Evolutionary conservation across 257 asterid species (phyloP), one percentile per base, ranked within the genome.

Genomic region (Ocimum tenuiflorum): DNA sequence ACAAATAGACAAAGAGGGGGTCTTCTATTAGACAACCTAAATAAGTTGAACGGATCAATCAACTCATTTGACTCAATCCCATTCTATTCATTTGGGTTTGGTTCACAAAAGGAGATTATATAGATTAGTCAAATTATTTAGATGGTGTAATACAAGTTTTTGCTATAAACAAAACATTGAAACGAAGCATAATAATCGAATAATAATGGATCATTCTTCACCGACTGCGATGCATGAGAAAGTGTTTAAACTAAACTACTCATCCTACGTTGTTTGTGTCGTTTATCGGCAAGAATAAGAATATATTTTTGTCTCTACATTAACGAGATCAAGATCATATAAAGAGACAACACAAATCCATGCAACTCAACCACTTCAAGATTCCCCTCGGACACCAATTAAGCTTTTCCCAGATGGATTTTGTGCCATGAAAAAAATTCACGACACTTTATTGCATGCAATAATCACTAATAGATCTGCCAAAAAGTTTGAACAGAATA

Each of bases 321-420:
- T 43, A 4, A 42, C 12, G 15, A 23, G 20, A 63, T 27, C 45
- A 63, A n/a, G 68, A 47, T 60, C 20, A 13, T 46, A 62, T n/a
- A 20, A 46, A 29, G 68, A 45, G 22, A 14, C 55, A 9, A 17
- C 17, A 38, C 54, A 43, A 45, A 5, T 31, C 6, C 36, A 31
- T 31, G 36, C 36, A 31, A 31, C 24, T 20, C 66, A 60, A 60
- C 65, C 53, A 63, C 68, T 46, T 33, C n/a, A 14, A 63, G 54
- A 36, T 51, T 6, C 59, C 45, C 46, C 31, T 8, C 19, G 31
- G 13, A 45, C 31, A n/a, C n/a, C 14, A 45, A 6, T 29, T 17
- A 13, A 9, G 29, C 17, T 47, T 29, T 17, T 18, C 14, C 59
- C 54, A 17, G 10, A 49, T 31, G 69, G 18, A 48, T 9, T 46